Percentiles rank a stretch among this genome's conserved stretches.
These are phyloP conservation scores for Fusarium buxicola DNA, from an alignment of 2,329 filamentous ascomycete genomes.

Conservation along the genomic window DNA sequence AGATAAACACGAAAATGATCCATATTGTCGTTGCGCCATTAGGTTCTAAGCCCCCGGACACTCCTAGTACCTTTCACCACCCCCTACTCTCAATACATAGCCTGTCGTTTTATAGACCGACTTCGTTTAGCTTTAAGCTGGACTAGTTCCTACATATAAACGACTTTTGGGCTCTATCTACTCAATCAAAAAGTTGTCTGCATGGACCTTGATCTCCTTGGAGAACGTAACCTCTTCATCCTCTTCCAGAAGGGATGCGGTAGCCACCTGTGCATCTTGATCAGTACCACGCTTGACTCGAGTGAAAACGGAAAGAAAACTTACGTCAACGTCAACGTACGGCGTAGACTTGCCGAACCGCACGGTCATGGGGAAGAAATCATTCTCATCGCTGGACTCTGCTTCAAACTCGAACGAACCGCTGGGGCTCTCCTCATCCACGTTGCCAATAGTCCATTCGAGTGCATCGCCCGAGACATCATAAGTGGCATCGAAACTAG, in stretches of 20 bases:
- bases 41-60: conserved; percentile 46
- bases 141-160: conserved; percentile 29
- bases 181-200: conserved; percentile 82
- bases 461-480: conserved; percentile 92
- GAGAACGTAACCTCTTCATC: conserved; percentile 84
- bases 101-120: conserved; percentile 42
- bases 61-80: conserved; percentile 38
- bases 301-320: conserved; percentile 49
- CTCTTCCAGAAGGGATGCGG: conserved; percentile 78
- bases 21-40: conserved; percentile 47
- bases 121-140: conserved; percentile 25
- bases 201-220: conserved; percentile 81
- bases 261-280: conserved; percentile 63
- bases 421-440: conserved; percentile 83
- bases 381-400: conserved; percentile 85
- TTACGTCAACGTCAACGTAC: conserved; percentile 93
- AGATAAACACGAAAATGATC: conserved; percentile 35
- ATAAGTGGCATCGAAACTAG: conserved; percentile 93
- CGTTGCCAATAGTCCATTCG: conserved; percentile 91
- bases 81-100: conserved; percentile 34
- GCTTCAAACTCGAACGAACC: conserved; percentile 98
- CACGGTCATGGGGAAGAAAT: conserved; percentile 98
- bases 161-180: conserved; percentile 56
- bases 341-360: conserved; percentile 87
- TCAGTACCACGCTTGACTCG: conserved; percentile 1